Conservation (phyloP, 257 asterid genomes). For the Leptodermis oblonga region DNA sequence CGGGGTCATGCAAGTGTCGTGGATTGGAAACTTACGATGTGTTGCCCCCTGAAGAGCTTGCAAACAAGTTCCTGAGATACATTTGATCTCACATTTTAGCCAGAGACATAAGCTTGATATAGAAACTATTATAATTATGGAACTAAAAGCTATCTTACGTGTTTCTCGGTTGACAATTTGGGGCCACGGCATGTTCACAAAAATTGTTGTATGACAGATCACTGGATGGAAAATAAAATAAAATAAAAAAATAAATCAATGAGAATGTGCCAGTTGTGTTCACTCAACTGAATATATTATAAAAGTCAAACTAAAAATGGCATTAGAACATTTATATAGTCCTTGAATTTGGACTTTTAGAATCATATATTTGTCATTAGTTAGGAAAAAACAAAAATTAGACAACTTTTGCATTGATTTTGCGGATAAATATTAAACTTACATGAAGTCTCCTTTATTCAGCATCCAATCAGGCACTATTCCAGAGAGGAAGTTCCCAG, state of each 20-base stretch:
- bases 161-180: not conserved
- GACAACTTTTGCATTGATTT: not conserved
- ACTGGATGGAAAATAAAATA: conserved; percentile 10
- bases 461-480: conserved; percentile 14
- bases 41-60: conserved; percentile 10
- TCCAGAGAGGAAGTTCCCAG: conserved; percentile 18
- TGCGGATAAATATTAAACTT: not conserved
- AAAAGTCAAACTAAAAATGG: not conserved
- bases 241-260: not conserved
- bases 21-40: conserved; percentile 11
- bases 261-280: not conserved
- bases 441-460: not conserved
- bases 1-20: not conserved
- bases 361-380: too few species aligned
- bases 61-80: conserved; percentile 17
- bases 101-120: not conserved
- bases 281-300: too few species aligned
- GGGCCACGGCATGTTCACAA: not conserved
- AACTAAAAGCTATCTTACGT: conserved; percentile 2
- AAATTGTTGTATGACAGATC: conserved; percentile 22
- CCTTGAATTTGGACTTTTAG: not conserved
- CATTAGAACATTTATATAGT: too few species aligned
- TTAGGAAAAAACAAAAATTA: too few species aligned
- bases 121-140: not conserved
- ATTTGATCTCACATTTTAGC: conserved; percentile 5